A percentile compares a stretch with the other conserved stretches of the same genome.
These are phyloP conservation scores for Didymella exigua DNA, from an alignment of 2,329 filamentous ascomycete species.

Conservation along the genomic window DNA sequence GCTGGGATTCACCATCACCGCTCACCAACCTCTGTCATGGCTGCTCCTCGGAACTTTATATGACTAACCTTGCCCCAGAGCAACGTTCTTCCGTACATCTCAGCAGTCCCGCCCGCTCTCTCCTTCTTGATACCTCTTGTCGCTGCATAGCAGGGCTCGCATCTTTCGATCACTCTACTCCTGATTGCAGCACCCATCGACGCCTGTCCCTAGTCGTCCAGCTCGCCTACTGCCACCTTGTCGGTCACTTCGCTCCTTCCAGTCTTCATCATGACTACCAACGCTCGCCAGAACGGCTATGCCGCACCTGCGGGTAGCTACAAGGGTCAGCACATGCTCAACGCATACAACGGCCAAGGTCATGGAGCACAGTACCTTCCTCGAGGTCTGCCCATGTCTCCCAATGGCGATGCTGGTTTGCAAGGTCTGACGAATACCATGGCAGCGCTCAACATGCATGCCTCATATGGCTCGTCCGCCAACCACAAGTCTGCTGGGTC, in stretches of 20 bases:
- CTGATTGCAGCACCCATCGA: slow-evolving; percentile 9
- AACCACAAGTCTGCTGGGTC: slow-evolving; percentile 42
- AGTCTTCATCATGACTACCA: slow-evolving; percentile 34
- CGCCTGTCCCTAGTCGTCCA: slow-evolving; percentile 1
- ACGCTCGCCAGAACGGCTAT: slow-evolving; percentile 42
- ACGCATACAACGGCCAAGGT: slow-evolving; percentile 38
- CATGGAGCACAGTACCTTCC: slow-evolving; percentile 45
- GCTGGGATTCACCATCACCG: slow-evolving; percentile 28
- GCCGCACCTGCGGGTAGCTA: slow-evolving; percentile 31
- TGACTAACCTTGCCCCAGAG: slow-evolving; percentile 29
- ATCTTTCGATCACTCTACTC: slow-evolving; percentile 10
- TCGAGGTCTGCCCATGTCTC: slow-evolving; percentile 44
- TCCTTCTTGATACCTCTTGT: slow-evolving; percentile 24
- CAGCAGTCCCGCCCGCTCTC: slow-evolving; percentile 27
- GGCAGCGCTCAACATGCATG: slow-evolving; percentile 46
- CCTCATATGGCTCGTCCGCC: slow-evolving; percentile 40
- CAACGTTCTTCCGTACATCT: slow-evolving; percentile 43
- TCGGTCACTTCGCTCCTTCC: background rate
- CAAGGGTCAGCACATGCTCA: slow-evolving; percentile 43
- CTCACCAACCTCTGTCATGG: slow-evolving; percentile 13
- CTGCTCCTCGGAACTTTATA: background rate
- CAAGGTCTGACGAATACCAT: slow-evolving; percentile 44
- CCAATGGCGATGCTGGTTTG: slow-evolving; percentile 38
- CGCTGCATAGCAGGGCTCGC: slow-evolving; percentile 14
- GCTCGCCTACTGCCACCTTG: background rate